Base-by-base conservation (phyloP, 2,329 filamentous ascomycete genomes). In the Aspergillus ibericus region DNA sequence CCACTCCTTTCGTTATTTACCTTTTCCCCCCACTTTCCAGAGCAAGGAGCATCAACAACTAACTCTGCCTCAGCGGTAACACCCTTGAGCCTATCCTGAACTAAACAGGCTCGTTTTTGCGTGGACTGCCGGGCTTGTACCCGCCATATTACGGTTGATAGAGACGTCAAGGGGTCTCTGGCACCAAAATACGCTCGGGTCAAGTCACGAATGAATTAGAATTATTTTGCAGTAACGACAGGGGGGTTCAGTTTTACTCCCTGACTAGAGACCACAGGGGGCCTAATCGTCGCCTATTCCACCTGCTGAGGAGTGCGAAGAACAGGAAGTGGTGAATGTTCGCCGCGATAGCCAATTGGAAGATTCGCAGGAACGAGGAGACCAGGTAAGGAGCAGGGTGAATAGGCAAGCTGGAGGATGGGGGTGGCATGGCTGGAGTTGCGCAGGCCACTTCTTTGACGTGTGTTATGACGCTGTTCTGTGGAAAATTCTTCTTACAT, bases 1-100 rank as follows among this genome's bases (percentile, higher is more conserved):
- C 42, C 35, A 49, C 53, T 10, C 15, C 29, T 38, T 49, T 3
- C 5, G 10, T 20, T 27, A 18, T 32, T 5, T 16, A 34, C 7
- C n/a, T 22, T 46, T 20, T 47, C 10, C 32, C 32, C 40, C 32
- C n/a, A 18, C 8, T 29, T 51, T 9, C 22, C 36, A 58, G 32
- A 51, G 5, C 9, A 20, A 34, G 15, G 13, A 13, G 18, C 22
- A 38, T 25, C 9, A 6, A 10, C 49, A 18, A 38, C 61, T 66
- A 63, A 66, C 55, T 48, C 12, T 53, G 7, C 35, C 16, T 22
- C 47, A 80, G 78, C 59, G 78, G 78, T 67, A 80, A 79, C 67
- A 80, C 78, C 25, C 72, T 81, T 55, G 78, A 80, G 67, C 78
- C 78, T 22, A 71, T 76, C 55, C 55, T 73, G 58, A 72, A 77